Base-by-base conservation (phyloP, 495 filamentous ascomycete genomes). In the Lineolata rhizophorae region DNA sequence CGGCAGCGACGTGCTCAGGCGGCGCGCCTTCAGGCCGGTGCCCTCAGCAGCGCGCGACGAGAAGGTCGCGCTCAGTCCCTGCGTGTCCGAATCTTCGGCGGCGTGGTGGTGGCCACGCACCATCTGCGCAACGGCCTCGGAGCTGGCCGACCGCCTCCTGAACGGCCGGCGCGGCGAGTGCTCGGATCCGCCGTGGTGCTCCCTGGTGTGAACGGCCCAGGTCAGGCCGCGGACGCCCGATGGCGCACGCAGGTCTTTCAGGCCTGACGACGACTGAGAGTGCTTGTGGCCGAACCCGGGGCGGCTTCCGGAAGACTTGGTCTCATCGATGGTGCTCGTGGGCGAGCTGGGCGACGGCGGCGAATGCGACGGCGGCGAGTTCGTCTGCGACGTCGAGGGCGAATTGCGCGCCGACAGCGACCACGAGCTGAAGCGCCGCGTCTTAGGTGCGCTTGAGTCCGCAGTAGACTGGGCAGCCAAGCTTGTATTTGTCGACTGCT, bases 1-100 rank as follows among this genome's bases (percentile, higher is more conserved):
- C 1, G 69, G 69, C 11, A 72, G 53, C 46, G 57, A 65, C 12
- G 70, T 40, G 43, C 70, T 73, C 48, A 74, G 54, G 30, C 69
- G 57, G 15, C 70, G 58, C 10, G 69, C 65, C 42, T 76, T 75
- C 36, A 72, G 53, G n/a, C 71, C 70, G 27, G 62, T 71, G 17
- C 69, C 70, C 24, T 57, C 55, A 27, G 61, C 65, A 5, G 69
- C 65, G 9, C 61, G 58, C 33, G 69, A 56, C 9, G 57, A 47
- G 25, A 50, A 45, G 8, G 42, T 41, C 12, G 25, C 29, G 11
- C 38, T 20, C 2, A 49, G 32, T 16, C 40, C 40, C 11, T 41
- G 34, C 3, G 39, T 46, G 4, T 28, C 17, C 10, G 9, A 10
- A 5, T 18, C 30, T 15, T 32, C 30, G 10, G 5, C 40, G 20